phyloP scores from a whole-genome alignment of 1,139 yeast species.

The Suhomyces bribrorum region DNA sequence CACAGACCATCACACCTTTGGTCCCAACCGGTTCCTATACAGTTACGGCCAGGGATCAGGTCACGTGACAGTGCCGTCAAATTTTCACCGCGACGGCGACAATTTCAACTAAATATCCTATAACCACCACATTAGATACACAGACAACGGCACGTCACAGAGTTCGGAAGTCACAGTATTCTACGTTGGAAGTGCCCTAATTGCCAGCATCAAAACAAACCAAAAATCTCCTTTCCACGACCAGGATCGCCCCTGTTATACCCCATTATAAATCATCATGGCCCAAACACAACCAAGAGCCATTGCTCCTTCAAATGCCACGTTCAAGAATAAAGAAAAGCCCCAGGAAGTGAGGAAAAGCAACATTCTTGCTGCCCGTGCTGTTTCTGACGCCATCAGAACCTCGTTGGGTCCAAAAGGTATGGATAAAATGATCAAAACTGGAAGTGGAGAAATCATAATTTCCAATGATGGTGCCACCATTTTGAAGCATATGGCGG shows the following conservation, averaged over 20 bases:
- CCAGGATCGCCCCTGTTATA: background rate
- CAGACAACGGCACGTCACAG: background rate
- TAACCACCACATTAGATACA: background rate
- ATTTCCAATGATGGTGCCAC: slow-evolving; percentile 98
- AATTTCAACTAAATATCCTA: background rate
- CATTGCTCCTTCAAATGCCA: slow-evolving; percentile 70
- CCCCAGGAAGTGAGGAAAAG: slow-evolving; percentile 96
- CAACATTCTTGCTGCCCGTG: slow-evolving; percentile 92
- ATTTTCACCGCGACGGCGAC: slow-evolving; percentile 11
- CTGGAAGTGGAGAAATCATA: slow-evolving; percentile 87
- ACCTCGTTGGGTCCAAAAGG: slow-evolving; percentile 98
- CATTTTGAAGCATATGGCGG: slow-evolving; percentile 94
- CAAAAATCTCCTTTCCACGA: slow-evolving; percentile 2
- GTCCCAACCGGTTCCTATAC: background rate
- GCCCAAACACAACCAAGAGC: slow-evolving; percentile 21
- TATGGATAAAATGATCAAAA: slow-evolving; percentile 98
- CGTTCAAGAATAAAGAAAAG: slow-evolving; percentile 92
- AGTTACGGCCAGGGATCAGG: background rate
- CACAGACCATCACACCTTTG: background rate
- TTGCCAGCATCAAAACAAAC: slow-evolving; percentile 1
- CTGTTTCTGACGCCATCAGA: slow-evolving; percentile 97
- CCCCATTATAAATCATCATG: slow-evolving; percentile 1
- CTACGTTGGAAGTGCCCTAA: background rate
- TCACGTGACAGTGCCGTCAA: slow-evolving; percentile 6
- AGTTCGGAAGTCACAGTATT: background rate